phyloP scores from a whole-genome alignment of 208 protist species.

The Wallacemonas sp. region DNA sequence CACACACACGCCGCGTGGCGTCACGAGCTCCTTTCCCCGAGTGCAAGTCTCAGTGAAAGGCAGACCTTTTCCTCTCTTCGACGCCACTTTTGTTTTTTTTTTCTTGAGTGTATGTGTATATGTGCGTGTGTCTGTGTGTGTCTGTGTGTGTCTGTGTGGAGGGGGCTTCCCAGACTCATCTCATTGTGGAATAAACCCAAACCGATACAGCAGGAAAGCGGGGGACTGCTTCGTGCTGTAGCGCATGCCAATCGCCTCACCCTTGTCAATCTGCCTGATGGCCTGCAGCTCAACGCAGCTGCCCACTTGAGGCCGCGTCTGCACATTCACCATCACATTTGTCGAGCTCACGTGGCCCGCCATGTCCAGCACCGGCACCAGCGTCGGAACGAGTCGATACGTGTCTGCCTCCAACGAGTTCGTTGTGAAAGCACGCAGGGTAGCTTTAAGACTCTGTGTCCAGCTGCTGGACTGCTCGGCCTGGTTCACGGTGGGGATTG shows the following conservation, averaged over 20 bases:
- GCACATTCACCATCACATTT: slow-evolving; percentile 72
- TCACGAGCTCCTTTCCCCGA: too few relatives aligned
- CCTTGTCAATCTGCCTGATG: slow-evolving; percentile 60
- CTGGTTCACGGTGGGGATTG: slow-evolving; percentile 49
- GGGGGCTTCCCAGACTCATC: slow-evolving; percentile 1
- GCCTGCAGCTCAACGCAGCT: slow-evolving; percentile 75
- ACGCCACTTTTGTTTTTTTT: neutral
- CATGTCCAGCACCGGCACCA: slow-evolving; percentile 79
- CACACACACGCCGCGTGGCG: neutral
- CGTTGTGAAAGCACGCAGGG: slow-evolving; percentile 30
- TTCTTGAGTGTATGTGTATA: too few relatives aligned
- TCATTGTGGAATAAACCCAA: slow-evolving; percentile 77
- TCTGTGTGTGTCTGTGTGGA: neutral
- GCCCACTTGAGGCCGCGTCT: slow-evolving; percentile 34
- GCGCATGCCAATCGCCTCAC: slow-evolving; percentile 71
- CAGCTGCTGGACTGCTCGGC: slow-evolving; percentile 49
- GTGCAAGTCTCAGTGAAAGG: too few relatives aligned
- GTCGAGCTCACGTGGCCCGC: slow-evolving; percentile 55
- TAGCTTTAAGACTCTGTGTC: neutral
- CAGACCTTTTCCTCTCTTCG: neutral
- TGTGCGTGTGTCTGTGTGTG: too few relatives aligned
- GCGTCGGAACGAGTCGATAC: slow-evolving; percentile 72
- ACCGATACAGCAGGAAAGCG: slow-evolving; percentile 75
- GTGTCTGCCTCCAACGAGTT: slow-evolving; percentile 36
- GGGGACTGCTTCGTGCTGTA: slow-evolving; percentile 66